Evolutionary conservation across 352 stramenopile species (phyloP).

Genomic region (Phytophthora constricta): DNA sequence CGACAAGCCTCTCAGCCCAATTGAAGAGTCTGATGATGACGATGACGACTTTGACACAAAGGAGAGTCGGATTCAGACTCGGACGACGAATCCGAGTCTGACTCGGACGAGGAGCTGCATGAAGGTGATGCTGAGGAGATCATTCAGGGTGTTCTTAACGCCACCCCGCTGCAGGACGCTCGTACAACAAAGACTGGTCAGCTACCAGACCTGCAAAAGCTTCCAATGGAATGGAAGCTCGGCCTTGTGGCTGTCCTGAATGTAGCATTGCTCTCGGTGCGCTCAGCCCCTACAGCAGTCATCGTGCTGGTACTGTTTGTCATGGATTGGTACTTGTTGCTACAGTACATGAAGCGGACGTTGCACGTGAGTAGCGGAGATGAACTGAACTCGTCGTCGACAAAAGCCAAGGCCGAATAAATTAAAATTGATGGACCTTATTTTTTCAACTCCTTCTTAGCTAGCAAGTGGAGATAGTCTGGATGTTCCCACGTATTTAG

Average conservation of each 20-base stretch:
- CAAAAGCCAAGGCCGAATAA: slow-evolving; percentile 40
- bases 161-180: neutral
- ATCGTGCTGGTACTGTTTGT: slow-evolving; percentile 39
- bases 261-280: slow-evolving; percentile 37
- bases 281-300: slow-evolving; percentile 26
- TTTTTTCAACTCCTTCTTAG: slow-evolving; percentile 3
- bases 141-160: slow-evolving; percentile 9
- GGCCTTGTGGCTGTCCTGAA: slow-evolving; percentile 36
- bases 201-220: slow-evolving; percentile 33
- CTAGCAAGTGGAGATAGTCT: slow-evolving; percentile 34
- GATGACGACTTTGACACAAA: slow-evolving; percentile 52
- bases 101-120: slow-evolving; percentile 38
- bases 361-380: neutral
- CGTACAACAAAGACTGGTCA: slow-evolving; percentile 8
- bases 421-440: slow-evolving; percentile 13
- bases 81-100: slow-evolving; percentile 43
- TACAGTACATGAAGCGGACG: slow-evolving; percentile 32
- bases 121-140: slow-evolving; percentile 35
- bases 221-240: slow-evolving; percentile 49
- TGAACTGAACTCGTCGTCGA: slow-evolving; percentile 10
- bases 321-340: slow-evolving; percentile 40
- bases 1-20: slow-evolving; percentile 22
- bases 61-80: slow-evolving; percentile 47
- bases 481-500: slow-evolving; percentile 39
- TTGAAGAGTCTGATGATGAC: slow-evolving; percentile 50